Conservation (phyloP, 345 rosid genomes). For the Gossypium rotundifolium region DNA sequence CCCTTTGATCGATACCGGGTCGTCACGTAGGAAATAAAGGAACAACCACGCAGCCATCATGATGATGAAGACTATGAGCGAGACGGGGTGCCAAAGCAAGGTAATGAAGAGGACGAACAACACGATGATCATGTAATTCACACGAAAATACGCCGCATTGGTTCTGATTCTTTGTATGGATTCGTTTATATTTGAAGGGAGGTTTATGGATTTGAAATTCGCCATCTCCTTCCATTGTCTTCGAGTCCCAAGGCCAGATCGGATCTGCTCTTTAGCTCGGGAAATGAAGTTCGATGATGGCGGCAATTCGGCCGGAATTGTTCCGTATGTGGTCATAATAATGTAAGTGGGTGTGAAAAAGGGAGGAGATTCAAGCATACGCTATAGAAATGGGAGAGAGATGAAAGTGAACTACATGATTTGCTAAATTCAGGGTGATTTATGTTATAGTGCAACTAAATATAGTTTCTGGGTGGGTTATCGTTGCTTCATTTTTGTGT, state of each 20-base stretch:
- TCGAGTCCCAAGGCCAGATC: constrained; percentile 29
- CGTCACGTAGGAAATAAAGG: constrained; percentile 46
- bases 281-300: constrained; percentile 17
- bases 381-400: constrained; percentile 1
- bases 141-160: constrained; percentile 33
- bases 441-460: not conserved
- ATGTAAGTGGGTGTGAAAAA: not conserved
- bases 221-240: constrained; percentile 60
- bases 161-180: constrained; percentile 33
- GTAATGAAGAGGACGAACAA: constrained; percentile 34
- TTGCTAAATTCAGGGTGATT: not conserved
- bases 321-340: constrained; percentile 50
- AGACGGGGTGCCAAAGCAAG: constrained; percentile 56
- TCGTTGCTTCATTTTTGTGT: not conserved
- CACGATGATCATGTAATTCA: constrained; percentile 40
- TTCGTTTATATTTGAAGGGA: constrained; percentile 27
- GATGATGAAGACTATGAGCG: constrained; percentile 34
- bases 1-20: constrained; percentile 33
- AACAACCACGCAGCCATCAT: constrained; percentile 46
- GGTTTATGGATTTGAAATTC: constrained; percentile 26
- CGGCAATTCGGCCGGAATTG: constrained; percentile 33
- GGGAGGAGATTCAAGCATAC: constrained; percentile 2
- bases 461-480: not conserved
- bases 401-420: not conserved
- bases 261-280: constrained; percentile 37